Conservation (phyloP, 345 rosid species). For the Populus ilicifolia region DNA sequence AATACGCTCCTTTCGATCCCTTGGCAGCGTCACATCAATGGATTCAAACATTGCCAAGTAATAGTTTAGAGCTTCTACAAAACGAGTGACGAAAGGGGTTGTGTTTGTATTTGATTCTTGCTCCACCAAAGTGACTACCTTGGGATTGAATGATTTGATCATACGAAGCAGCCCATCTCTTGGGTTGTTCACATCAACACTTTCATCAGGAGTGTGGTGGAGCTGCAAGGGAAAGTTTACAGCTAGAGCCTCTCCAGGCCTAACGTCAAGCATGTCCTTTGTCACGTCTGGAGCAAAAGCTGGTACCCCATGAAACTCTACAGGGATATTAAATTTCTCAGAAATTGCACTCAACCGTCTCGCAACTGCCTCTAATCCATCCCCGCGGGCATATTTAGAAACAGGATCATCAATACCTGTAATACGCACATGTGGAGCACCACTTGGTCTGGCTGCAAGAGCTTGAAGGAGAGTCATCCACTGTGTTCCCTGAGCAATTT, state of each 20-base stretch:
- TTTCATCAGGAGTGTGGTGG: slow-evolving; percentile 71
- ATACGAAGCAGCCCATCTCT: slow-evolving; percentile 67
- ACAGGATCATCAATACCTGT: slow-evolving; percentile 69
- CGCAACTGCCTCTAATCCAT: slow-evolving; percentile 49
- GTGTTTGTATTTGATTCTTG: slow-evolving; percentile 82
- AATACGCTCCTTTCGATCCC: slow-evolving; percentile 48
- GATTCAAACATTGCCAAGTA: slow-evolving; percentile 71
- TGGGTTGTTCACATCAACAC: slow-evolving; percentile 61
- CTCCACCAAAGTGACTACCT: slow-evolving; percentile 59
- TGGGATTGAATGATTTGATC: slow-evolving; percentile 62
- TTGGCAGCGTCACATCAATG: slow-evolving; percentile 47
- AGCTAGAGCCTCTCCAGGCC: slow-evolving; percentile 61
- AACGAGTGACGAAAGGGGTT: slow-evolving; percentile 58
- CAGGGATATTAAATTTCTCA: slow-evolving; percentile 44
- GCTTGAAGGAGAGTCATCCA: slow-evolving; percentile 74
- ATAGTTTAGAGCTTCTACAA: slow-evolving; percentile 53
- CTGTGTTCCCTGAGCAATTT: slow-evolving; percentile 62
- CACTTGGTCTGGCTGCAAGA: slow-evolving; percentile 61
- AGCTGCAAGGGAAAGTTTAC: slow-evolving; percentile 71
- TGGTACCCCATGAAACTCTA: slow-evolving; percentile 57
- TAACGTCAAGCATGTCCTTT: slow-evolving; percentile 54
- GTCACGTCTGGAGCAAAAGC: slow-evolving; percentile 51
- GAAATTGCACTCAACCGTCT: slow-evolving; percentile 44
- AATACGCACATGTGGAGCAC: slow-evolving; percentile 62
- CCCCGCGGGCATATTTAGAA: slow-evolving; percentile 45